Evolutionary conservation across 352 stramenopile genomes (phyloP).

Genomic region (Pythium sukuiense): DNA sequence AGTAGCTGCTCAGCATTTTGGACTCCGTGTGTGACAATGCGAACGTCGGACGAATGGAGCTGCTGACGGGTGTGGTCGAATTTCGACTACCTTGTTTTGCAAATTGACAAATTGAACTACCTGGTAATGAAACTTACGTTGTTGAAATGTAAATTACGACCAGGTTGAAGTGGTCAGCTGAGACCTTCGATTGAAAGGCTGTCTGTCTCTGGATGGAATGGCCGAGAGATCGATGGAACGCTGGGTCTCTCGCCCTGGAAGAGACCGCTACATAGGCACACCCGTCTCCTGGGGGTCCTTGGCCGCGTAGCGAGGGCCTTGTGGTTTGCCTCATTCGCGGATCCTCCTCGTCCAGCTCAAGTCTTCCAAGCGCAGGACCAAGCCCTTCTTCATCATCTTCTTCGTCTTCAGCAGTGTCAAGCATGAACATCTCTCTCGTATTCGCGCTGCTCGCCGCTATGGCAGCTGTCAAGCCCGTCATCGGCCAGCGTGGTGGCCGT

Average conservation of each 20-base stretch:
- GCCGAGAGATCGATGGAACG: not conserved
- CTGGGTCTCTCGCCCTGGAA: not conserved
- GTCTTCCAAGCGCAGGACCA: not conserved
- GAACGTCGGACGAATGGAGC: not conserved
- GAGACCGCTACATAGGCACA: no score
- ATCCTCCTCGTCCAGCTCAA: conserved; percentile 17
- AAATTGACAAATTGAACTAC: no score
- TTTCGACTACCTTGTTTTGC: conserved; percentile 15
- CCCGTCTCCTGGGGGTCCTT: no score
- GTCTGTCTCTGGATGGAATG: not conserved
- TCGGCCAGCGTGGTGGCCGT: not conserved
- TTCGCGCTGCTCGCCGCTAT: conserved; percentile 10
- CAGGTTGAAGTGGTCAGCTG: conserved; percentile 8
- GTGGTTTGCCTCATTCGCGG: conserved; percentile 13
- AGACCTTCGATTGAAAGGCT: not conserved
- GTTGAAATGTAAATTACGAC: conserved; percentile 16
- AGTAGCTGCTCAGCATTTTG: conserved; percentile 2
- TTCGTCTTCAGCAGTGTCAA: no score
- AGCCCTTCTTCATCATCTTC: not conserved
- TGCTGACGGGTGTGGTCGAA: conserved; percentile 5
- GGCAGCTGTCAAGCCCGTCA: not conserved
- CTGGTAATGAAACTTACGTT: no score
- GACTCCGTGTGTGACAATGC: not conserved
- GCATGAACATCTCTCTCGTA: conserved; percentile 5
- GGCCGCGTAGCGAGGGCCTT: not conserved